A percentile compares a stretch with the other conserved stretches of the same genome.
phyloP scores from a whole-genome alignment of 176 grass and related monocot species.

The Oryza glumipatula region DNA sequence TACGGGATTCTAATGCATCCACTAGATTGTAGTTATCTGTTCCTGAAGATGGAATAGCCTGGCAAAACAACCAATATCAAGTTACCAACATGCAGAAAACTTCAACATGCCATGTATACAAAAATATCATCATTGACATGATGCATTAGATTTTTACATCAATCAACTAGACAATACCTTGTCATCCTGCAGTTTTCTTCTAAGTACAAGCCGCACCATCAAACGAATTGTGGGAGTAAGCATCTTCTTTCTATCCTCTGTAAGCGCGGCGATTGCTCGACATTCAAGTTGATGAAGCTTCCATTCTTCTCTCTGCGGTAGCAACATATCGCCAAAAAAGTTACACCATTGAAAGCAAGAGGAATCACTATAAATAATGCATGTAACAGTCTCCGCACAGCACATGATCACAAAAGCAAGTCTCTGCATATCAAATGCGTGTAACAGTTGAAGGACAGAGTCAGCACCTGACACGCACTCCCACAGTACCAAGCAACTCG shows the following conservation, averaged over 20 bases:
- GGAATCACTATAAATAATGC: neutral
- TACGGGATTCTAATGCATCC: conserved; percentile 82
- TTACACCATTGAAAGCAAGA: neutral
- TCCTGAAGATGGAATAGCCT: conserved; percentile 74
- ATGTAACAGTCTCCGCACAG: no score
- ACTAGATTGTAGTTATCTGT: conserved; percentile 73
- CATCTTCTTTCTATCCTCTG: conserved; percentile 77
- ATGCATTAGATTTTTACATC: neutral
- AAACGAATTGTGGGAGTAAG: conserved; percentile 79
- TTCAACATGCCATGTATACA: neutral
- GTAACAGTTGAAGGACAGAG: neutral
- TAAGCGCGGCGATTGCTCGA: conserved; percentile 49
- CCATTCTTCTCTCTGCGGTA: conserved; percentile 78
- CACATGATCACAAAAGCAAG: neutral
- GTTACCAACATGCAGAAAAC: conserved; percentile 10
- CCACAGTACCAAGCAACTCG: conserved; percentile 76
- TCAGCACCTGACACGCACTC: conserved; percentile 65
- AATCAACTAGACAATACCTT: conserved; percentile 49
- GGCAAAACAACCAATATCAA: conserved; percentile 35
- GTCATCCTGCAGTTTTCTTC: conserved; percentile 66
- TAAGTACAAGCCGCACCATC: conserved; percentile 68
- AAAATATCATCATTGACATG: neutral
- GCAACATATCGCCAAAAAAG: conserved; percentile 6
- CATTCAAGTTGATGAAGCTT: conserved; percentile 84
- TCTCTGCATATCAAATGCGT: neutral